These are phyloP conservation scores for Blakeslea trispora DNA, from an alignment of 371 early-diverging fungal species.

Conservation along the genomic window DNA sequence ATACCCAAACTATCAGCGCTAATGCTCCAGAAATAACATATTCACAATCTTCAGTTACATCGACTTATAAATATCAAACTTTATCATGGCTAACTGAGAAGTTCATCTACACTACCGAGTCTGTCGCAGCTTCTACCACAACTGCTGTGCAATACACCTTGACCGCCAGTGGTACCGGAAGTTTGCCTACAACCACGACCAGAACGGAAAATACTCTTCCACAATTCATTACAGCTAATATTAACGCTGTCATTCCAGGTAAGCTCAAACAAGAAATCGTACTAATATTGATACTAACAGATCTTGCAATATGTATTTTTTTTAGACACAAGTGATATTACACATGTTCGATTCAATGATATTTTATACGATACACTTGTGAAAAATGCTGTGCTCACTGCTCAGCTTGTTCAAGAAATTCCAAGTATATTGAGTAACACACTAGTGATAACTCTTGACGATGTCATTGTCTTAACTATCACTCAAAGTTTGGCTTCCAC, in stretches of 20 bases:
- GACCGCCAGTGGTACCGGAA: not conserved
- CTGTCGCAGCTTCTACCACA: slow-evolving; percentile 2
- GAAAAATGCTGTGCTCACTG: slow-evolving; percentile 36
- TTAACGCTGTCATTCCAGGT: slow-evolving; percentile 39
- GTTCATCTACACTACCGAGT: slow-evolving; percentile 12
- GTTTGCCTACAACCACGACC: not conserved
- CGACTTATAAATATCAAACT: slow-evolving; percentile 29
- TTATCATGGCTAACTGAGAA: slow-evolving; percentile 19
- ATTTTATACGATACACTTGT: slow-evolving; percentile 43
- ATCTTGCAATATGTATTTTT: not conserved
- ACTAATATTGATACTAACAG: not conserved
- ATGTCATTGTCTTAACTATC: slow-evolving; percentile 46
- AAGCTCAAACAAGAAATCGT: not conserved
- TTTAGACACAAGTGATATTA: slow-evolving; percentile 29
- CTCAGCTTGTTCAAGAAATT: slow-evolving; percentile 44
- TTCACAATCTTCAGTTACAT: slow-evolving; percentile 2
- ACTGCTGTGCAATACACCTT: not conserved
- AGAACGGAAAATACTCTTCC: slow-evolving; percentile 17
- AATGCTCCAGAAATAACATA: not conserved
- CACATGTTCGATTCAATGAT: slow-evolving; percentile 38
- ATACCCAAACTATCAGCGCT: not conserved
- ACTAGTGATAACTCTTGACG: slow-evolving; percentile 29
- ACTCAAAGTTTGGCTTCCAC: slow-evolving; percentile 15
- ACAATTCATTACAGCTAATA: slow-evolving; percentile 48
- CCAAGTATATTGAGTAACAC: slow-evolving; percentile 32